Base-by-base conservation (phyloP, 2,329 filamentous ascomycete genomes). In the Plectosphaerella sp. region DNA sequence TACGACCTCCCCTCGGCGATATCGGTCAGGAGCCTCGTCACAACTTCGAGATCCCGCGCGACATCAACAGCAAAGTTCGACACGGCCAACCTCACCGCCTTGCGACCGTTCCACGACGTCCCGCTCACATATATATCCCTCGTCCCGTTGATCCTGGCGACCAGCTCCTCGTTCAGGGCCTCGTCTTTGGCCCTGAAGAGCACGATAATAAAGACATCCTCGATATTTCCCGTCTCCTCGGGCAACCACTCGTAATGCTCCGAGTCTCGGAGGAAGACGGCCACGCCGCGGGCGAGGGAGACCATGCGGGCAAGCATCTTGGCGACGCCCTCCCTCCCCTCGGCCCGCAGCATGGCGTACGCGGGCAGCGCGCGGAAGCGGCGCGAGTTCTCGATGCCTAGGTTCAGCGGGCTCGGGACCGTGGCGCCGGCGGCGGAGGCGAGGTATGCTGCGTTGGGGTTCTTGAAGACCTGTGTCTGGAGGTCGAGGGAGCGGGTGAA, bases 361-460 rank as follows among this genome's bases (percentile, higher is more conserved):
- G 91, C 88, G 0, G 93, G 92, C n/a, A 97, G 74, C 1, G 92
- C 92, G 50, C 93, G 83, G 73, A 97, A 96, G 6, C 92, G 86
- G 39, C 92, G 84, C 2, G 91, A 96, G 69, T 97, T 97, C 62
- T 97, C 92, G 18, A 97, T 75, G 18, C 91, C 91, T 52, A 94
- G 83, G 68, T 96, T 93, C 15, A 96, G 73, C 0, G 92, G 92
- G 4, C 88, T 92, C n/a, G 86, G 83, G 56, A 94, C 87, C 62
- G 47, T 63, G 55, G 53, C 64, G 3, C 62, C 61, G 15, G 67
- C 66, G 18, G 69, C 67, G 9, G 71, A 63, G 5, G 75, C 70
- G 45, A 96, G 81, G 64, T 97, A 97, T 1, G 86, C 88, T 3
- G 93, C 92, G 64, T 92, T 92, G 33, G 89, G 83, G 68, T 97